A percentile compares a stretch with the other conserved stretches of the same genome.
These are phyloP conservation scores for Perkinsus olseni DNA, from an alignment of 169 alveolate species.

Conservation along the genomic window DNA sequence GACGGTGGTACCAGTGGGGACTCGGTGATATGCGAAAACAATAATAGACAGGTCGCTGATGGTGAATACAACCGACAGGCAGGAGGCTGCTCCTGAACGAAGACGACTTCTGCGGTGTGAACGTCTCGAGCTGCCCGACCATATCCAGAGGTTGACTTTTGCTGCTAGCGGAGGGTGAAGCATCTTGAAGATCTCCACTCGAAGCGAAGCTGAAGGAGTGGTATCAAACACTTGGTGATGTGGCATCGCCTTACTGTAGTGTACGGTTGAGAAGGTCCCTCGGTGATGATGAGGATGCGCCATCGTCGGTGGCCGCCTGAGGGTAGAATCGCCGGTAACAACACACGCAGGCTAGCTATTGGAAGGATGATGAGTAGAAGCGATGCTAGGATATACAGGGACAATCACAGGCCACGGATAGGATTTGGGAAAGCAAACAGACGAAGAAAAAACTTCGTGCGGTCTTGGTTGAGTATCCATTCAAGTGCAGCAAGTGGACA, in stretches of 20 bases:
- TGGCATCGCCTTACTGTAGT: background rate
- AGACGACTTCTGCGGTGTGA: background rate
- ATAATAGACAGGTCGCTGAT: background rate
- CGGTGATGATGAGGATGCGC: background rate
- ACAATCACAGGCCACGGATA: too few relatives aligned
- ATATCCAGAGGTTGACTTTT: background rate
- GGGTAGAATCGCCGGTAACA: background rate
- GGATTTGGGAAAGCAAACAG: too few relatives aligned
- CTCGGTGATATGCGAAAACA: background rate
- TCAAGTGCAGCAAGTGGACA: too few relatives aligned
- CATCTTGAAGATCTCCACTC: background rate
- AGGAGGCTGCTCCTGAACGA: background rate
- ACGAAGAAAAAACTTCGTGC: too few relatives aligned
- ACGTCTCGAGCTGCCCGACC: background rate
- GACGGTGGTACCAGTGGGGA: background rate
- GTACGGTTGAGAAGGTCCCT: background rate
- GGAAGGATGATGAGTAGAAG: too few relatives aligned
- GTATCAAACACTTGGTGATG: background rate
- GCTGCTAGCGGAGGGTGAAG: background rate
- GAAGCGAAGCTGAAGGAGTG: background rate
- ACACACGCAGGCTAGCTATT: background rate
- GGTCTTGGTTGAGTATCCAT: too few relatives aligned
- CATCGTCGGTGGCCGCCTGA: background rate
- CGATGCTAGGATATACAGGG: too few relatives aligned
- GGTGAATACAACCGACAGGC: background rate